These are phyloP conservation scores for Ochromonas danica DNA, from an alignment of 108 stramenopile species.

Conservation along the genomic window DNA sequence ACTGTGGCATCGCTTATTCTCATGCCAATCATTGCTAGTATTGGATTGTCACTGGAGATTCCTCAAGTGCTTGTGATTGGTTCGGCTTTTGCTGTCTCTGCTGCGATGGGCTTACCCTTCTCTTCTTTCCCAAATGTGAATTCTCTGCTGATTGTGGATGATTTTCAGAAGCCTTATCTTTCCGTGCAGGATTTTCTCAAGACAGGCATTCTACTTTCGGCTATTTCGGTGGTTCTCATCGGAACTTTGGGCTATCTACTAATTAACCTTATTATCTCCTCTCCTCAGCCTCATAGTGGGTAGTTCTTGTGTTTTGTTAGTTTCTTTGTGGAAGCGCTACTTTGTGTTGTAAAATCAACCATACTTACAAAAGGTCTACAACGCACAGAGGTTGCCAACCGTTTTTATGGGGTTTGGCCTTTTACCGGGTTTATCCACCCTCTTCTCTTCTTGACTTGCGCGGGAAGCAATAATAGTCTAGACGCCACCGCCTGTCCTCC, in stretches of 20 bases:
- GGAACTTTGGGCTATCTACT: slow-evolving; percentile 19
- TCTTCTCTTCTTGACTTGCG: no score
- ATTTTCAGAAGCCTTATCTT: slow-evolving; percentile 37
- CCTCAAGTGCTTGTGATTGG: slow-evolving; percentile 42
- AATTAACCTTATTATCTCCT: slow-evolving; percentile 17
- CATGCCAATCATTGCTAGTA: slow-evolving; percentile 51
- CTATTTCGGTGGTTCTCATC: background rate
- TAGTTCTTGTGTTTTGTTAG: no score
- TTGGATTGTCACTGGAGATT: slow-evolving; percentile 26
- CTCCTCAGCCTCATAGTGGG: no score
- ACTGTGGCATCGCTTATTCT: slow-evolving; percentile 53
- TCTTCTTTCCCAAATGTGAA: slow-evolving; percentile 55
- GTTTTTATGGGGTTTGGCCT: no score
- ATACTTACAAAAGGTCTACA: no score
- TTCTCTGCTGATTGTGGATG: slow-evolving; percentile 36
- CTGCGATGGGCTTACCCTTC: slow-evolving; percentile 53
- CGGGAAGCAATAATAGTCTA: no score
- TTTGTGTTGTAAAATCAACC: no score
- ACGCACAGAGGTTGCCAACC: no score
- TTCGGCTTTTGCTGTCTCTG: slow-evolving; percentile 46
- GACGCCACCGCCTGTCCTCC: no score
- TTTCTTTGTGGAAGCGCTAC: no score
- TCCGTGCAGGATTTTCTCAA: slow-evolving; percentile 1
- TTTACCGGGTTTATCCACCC: no score
- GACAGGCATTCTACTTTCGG: slow-evolving; percentile 23